Percentiles rank a stretch among this genome's conserved stretches.
These are phyloP conservation scores for Aquilaria yunnanensis DNA, from an alignment of 345 rosid species.

Conservation along the genomic window DNA sequence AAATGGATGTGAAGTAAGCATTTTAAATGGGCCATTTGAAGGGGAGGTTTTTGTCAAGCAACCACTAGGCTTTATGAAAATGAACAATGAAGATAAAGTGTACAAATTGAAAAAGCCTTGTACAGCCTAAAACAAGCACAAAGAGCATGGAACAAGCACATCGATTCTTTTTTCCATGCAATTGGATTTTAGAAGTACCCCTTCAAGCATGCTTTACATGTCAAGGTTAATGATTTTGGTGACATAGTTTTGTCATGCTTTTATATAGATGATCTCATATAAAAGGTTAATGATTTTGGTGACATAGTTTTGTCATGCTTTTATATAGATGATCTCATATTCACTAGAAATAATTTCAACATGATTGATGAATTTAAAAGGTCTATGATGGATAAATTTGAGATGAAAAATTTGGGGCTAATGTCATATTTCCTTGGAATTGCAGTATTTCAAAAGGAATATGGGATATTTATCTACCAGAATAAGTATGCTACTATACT, in stretches of 20 bases:
- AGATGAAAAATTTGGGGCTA: background rate
- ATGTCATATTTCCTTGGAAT: constrained; percentile 4
- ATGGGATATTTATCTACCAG: background rate
- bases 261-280: background rate
- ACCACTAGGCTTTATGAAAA: background rate
- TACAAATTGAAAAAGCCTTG: background rate
- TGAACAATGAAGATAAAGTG: background rate
- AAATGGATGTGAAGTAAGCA: background rate
- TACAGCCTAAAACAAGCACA: constrained; percentile 2
- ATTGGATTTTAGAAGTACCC: background rate
- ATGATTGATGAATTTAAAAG: background rate
- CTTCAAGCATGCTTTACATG: background rate
- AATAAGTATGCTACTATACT: background rate
- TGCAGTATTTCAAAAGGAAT: background rate
- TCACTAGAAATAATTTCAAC: background rate
- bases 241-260: background rate
- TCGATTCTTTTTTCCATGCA: background rate
- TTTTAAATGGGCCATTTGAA: background rate
- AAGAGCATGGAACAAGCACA: background rate
- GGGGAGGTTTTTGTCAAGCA: background rate
- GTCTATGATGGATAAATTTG: background rate
- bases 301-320: background rate
- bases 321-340: background rate
- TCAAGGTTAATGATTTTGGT: background rate
- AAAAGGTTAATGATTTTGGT: background rate